Percentiles rank a stretch among this genome's conserved stretches.
phyloP scores from a whole-genome alignment of 2,329 filamentous ascomycete species.

The Teratosphaeria pseudoeucalypti region DNA sequence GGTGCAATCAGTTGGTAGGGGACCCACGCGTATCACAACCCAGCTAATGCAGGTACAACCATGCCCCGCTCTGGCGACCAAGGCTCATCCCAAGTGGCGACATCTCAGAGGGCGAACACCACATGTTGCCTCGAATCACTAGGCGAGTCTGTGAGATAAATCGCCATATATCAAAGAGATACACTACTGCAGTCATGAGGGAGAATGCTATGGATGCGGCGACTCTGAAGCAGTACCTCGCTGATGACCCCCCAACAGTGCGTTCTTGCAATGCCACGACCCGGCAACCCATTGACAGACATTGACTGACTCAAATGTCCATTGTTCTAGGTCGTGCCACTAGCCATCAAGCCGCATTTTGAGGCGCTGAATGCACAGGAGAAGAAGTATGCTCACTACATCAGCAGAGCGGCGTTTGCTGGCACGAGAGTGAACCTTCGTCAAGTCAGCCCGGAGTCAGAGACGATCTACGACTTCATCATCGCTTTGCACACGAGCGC shows the following conservation, averaged over 20 bases:
- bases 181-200: constrained; percentile 8
- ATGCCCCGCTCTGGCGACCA: neutral
- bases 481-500: constrained; percentile 38
- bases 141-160: neutral
- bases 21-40: too few species aligned
- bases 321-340: constrained; percentile 52
- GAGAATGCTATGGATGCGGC: constrained; percentile 31
- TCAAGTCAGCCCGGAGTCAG: constrained; percentile 43
- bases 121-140: neutral
- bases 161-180: neutral
- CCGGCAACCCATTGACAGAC: too few species aligned
- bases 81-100: neutral
- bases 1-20: too few species aligned
- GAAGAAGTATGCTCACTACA: constrained; percentile 42
- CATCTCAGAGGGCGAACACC: neutral
- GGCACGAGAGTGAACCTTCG: constrained; percentile 44
- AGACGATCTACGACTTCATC: constrained; percentile 46
- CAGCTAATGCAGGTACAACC: neutral
- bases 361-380: constrained; percentile 63
- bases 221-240: constrained; percentile 61
- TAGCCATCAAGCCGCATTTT: constrained; percentile 90
- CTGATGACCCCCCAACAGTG: constrained; percentile 71
- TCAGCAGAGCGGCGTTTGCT: constrained; percentile 51
- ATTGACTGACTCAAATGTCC: too few species aligned
- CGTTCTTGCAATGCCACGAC: too few species aligned